Evolutionary conservation across 768 basidiomycete species (phyloP).

Genomic region (Nevesoporus exiguus): DNA sequence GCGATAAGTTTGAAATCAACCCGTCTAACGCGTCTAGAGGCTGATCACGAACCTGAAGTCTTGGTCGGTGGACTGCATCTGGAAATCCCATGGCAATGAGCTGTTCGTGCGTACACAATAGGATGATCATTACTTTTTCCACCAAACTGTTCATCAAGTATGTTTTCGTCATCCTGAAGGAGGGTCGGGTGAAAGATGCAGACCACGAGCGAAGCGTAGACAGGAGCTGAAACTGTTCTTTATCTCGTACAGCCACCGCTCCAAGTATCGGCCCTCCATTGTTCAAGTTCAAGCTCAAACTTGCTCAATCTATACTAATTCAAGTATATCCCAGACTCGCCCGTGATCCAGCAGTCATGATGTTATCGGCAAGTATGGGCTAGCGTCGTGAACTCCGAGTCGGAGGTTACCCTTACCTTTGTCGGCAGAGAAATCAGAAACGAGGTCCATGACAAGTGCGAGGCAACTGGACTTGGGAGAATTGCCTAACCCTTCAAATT

Average conservation of each 20-base stretch:
- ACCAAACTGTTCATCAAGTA: slow-evolving; percentile 83
- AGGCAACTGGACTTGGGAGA: no score
- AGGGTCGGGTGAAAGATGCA: neutral
- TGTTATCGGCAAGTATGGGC: no score
- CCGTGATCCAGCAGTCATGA: no score
- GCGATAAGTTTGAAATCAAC: slow-evolving; percentile 15
- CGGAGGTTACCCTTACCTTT: no score
- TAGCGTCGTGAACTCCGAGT: no score
- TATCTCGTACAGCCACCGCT: slow-evolving; percentile 15
- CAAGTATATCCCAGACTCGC: no score
- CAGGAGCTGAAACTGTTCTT: slow-evolving; percentile 18
- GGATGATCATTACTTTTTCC: slow-evolving; percentile 55
- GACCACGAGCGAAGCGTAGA: slow-evolving; percentile 3
- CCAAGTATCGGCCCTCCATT: no score
- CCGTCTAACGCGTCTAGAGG: slow-evolving; percentile 12
- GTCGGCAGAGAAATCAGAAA: no score
- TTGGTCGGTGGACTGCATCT: slow-evolving; percentile 92
- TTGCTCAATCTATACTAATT: no score
- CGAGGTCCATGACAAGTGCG: no score
- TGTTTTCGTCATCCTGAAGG: slow-evolving; percentile 69
- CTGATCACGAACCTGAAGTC: slow-evolving; percentile 66
- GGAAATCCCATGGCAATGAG: slow-evolving; percentile 10
- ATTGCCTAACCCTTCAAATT: no score
- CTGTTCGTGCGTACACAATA: neutral
- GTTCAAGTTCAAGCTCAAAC: neutral